These are phyloP conservation scores for Apiotrichum porosum DNA, from an alignment of 1,284 basidiomycete genomes.

Conservation along the genomic window DNA sequence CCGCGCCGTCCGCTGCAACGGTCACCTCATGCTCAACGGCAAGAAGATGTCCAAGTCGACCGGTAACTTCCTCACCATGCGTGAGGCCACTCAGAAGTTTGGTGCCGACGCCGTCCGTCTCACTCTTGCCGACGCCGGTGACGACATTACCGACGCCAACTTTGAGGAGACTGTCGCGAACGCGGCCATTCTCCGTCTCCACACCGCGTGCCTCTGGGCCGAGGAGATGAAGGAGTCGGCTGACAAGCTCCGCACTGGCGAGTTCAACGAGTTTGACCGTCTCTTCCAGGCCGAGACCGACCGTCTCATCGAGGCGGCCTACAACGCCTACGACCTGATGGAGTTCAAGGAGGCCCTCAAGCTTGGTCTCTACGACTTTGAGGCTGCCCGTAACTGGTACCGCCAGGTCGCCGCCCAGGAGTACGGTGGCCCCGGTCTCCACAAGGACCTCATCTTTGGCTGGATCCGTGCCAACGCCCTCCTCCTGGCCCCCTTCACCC, in stretches of 20 bases:
- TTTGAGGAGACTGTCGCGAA: constrained; percentile 99
- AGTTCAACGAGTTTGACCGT: constrained; percentile 61
- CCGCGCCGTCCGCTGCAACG: constrained; percentile 85
- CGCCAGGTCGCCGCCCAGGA: constrained; percentile 79
- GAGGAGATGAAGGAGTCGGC: constrained; percentile 69
- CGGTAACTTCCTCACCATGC: constrained; percentile 53
- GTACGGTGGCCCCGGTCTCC: constrained; percentile 69
- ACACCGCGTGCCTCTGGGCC: constrained; percentile 89
- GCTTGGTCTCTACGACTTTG: constrained; percentile 93
- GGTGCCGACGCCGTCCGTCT: constrained; percentile 69
- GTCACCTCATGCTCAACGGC: constrained; percentile 95
- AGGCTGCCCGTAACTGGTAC: constrained; percentile 91
- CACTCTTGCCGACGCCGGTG: constrained; percentile 92
- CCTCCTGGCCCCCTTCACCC: constrained; percentile 81
- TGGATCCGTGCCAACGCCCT: constrained; percentile 79
- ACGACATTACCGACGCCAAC: constrained; percentile 81
- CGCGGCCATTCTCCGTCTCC: constrained; percentile 89
- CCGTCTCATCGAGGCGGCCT: constrained; percentile 72
- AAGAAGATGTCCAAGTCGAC: constrained; percentile 99
- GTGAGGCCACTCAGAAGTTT: constrained; percentile 49
- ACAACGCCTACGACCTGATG: constrained; percentile 70
- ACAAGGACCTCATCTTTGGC: constrained; percentile 65
- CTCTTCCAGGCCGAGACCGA: constrained; percentile 92
- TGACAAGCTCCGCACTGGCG: constrained; percentile 63
- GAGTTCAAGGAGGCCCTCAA: constrained; percentile 96